Evolutionary conservation across 164 flowering plant species (phyloP), one percentile per base, ranked within the genome.

Genomic region (Nymphaea colorata): DNA sequence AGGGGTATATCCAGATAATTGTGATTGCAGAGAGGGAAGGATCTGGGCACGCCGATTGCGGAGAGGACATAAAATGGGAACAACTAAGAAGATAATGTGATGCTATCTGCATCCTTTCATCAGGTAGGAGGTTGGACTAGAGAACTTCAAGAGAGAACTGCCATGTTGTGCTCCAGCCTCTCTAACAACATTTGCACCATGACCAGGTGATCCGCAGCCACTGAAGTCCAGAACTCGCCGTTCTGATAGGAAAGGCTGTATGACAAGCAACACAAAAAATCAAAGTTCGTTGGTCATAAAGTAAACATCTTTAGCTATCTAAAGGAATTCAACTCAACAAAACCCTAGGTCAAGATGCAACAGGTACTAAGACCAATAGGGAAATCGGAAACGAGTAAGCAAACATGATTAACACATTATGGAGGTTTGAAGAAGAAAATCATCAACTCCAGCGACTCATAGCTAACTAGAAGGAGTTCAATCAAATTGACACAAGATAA

Each of bases 161-260:
- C 75, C 72, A 67, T 70, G 64, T 4, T 44, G 62, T 17, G n/a
- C 43, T 7, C 63, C 75, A 3, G 82, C 69, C 5, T 77, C 61
- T 65, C 76, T 84, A 66, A 69, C 75, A 44, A 59, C 77, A 67
- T 82, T 84, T 64, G 70, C 61, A 76, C 74, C 80, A 65, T 78
- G 85, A 59, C 73, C 75, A 7, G 97, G 93, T 51, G 96, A 80
- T 47, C 77, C 98, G 68, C 99, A 95, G 67, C 86, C 97, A 72
- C 96, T 92, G 74, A 95, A 92, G 81, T 95, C 99, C 25, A 95
- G 91, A 15, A 72, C 76, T 8, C 99, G 96, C 6, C 90, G 74
- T 81, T 95, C 98, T 2, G 78, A 70, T 92, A 87, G 88, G 72
- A 86, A 70, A 67, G 43, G 15, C 61, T 64, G 71, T 0, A 36